A percentile compares a stretch with the other conserved stretches of the same genome.
Evolutionary conservation across 108 stramenopile species (phyloP).

Genomic region (Nitzschia inconspicua): DNA sequence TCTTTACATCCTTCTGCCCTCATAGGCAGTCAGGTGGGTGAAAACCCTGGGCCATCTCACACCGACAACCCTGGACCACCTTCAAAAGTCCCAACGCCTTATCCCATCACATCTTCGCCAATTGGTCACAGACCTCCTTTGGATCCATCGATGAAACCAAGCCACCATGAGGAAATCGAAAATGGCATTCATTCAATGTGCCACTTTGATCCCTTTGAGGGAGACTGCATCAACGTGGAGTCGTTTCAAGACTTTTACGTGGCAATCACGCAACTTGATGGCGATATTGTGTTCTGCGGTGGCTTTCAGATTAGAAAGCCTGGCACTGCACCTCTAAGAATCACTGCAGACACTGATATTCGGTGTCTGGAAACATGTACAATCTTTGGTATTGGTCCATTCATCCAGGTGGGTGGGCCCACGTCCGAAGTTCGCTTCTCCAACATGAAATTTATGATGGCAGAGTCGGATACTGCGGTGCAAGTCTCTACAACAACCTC

Average conservation of each 20-base stretch:
- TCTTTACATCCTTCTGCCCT: too few relatives aligned
- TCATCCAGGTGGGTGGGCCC: neutral
- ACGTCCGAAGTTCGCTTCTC: conserved; percentile 1
- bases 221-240: conserved; percentile 13
- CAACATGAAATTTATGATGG: conserved; percentile 12
- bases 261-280: neutral
- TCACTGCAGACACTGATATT: conserved; percentile 2
- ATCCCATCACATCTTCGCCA: too few relatives aligned
- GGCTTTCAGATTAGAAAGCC: conserved; percentile 9
- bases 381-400: conserved; percentile 6
- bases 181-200: too few relatives aligned
- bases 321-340: neutral
- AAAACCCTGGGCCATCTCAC: too few relatives aligned
- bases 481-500: neutral
- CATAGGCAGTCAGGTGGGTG: too few relatives aligned
- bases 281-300: conserved; percentile 13
- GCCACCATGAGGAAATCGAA: too few relatives aligned
- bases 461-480: conserved; percentile 8
- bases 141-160: too few relatives aligned
- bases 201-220: conserved; percentile 1
- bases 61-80: too few relatives aligned
- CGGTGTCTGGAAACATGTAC: conserved; percentile 6
- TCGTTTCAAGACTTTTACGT: conserved; percentile 2
- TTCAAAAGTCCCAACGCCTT: too few relatives aligned
- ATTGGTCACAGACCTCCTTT: too few relatives aligned